phyloP scores from a whole-genome alignment of 768 basidiomycete species.

The Dioszegia aurantiaca region DNA sequence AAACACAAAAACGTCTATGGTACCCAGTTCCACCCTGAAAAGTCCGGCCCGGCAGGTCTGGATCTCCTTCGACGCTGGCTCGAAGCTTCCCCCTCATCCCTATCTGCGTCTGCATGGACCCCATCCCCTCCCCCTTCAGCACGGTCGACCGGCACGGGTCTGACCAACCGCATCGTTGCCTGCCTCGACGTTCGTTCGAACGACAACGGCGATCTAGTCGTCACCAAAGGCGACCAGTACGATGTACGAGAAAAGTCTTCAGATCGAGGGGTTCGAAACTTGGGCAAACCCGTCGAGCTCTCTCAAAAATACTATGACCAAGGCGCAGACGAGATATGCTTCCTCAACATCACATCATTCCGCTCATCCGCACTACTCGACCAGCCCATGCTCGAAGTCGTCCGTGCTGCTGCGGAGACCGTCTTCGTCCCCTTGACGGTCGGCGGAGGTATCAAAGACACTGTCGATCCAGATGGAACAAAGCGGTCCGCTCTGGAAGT shows the following conservation, averaged over 20 bases:
- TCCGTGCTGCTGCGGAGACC: conserved; percentile 79
- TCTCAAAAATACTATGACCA: conserved; percentile 77
- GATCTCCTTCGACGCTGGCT: conserved; percentile 78
- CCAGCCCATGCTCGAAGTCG: conserved; percentile 97
- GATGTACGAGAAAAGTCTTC: conserved; percentile 80
- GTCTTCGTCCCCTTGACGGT: conserved; percentile 98
- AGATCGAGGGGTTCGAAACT: conserved; percentile 70
- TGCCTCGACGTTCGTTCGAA: conserved; percentile 97
- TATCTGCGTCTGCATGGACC: conserved; percentile 28
- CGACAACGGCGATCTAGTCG: conserved; percentile 92
- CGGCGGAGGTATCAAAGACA: conserved; percentile 96
- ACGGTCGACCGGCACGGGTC: conserved; percentile 51
- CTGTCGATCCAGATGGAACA: conserved; percentile 91
- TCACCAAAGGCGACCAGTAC: conserved; percentile 99
- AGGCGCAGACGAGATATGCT: conserved; percentile 93
- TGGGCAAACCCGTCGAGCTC: conserved; percentile 93
- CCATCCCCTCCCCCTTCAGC: conserved; percentile 48
- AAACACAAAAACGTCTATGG: conserved; percentile 81
- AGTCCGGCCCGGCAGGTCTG: conserved; percentile 85
- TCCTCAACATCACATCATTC: conserved; percentile 99
- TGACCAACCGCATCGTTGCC: conserved; percentile 92
- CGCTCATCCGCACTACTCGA: conserved; percentile 90
- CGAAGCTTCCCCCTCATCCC: conserved; percentile 41
- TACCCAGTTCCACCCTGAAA: conserved; percentile 97
- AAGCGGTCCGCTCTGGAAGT: conserved; percentile 83